phyloP scores from a whole-genome alignment of 495 filamentous ascomycete genomes.

The Lasiosphaeris hirsuta region DNA sequence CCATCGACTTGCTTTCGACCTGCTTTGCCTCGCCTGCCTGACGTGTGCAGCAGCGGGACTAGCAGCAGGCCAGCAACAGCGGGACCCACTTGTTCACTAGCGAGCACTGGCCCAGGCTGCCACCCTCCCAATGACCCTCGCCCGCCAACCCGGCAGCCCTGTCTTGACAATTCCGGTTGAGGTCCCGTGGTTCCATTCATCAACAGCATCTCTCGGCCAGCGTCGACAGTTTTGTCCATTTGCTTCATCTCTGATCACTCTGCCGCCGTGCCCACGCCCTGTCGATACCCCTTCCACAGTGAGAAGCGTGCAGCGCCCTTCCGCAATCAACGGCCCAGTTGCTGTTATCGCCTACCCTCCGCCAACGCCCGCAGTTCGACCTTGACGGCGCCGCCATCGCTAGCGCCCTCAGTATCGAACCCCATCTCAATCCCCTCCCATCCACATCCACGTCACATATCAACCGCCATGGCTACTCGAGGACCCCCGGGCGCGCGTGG shows the following conservation, averaged over 20 bases:
- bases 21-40: conserved; percentile 14
- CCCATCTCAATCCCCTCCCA: conserved; percentile 1
- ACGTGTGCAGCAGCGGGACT: conserved; percentile 25
- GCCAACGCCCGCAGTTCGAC: background rate
- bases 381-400: conserved; percentile 8
- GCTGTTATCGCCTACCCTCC: conserved; percentile 6
- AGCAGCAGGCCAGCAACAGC: conserved; percentile 13
- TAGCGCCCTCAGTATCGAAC: background rate
- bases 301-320: too few species aligned
- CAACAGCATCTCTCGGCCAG: background rate
- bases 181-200: conserved; percentile 23
- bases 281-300: too few species aligned
- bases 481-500: conserved; percentile 73
- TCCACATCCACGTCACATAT: conserved; percentile 16
- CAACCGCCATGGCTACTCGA: conserved; percentile 69
- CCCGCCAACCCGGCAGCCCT: conserved; percentile 16
- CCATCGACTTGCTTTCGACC: background rate
- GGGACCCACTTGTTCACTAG: background rate
- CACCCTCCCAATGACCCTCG: conserved; percentile 15
- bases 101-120: conserved; percentile 13
- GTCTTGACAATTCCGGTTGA: conserved; percentile 19
- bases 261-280: background rate
- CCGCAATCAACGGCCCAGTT: background rate
- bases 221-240: background rate
- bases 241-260: background rate